Conservation (phyloP, 2,329 filamentous ascomycete species). For the Calonectria pteridis region DNA sequence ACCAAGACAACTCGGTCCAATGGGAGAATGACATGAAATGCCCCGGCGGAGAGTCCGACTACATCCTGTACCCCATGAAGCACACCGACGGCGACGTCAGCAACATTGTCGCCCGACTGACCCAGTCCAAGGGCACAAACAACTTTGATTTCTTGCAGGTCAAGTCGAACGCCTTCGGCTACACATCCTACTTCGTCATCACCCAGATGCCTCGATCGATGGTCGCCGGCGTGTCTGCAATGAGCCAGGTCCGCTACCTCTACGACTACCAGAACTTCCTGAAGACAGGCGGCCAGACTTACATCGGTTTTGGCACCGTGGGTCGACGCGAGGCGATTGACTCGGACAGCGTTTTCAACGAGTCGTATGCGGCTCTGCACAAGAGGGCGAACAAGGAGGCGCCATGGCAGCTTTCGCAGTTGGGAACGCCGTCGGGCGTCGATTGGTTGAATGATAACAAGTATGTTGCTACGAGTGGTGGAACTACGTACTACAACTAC, state of each 20-base stretch:
- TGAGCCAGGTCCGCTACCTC: slow-evolving; percentile 7
- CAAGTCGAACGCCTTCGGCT: not conserved
- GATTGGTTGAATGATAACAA: not conserved
- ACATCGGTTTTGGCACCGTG: not conserved
- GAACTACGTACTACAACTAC: not conserved
- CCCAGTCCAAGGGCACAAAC: not conserved
- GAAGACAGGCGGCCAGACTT: not conserved
- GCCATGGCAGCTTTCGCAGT: not conserved
- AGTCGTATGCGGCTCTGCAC: not conserved
- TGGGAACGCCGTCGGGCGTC: not conserved
- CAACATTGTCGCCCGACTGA: not conserved
- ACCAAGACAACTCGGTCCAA: not conserved
- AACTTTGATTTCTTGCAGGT: not conserved
- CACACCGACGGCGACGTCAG: not conserved
- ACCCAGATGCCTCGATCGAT: not conserved
- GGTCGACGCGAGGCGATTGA: not conserved
- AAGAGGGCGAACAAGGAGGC: not conserved
- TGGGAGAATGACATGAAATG: slow-evolving; percentile 10
- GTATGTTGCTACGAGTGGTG: not conserved
- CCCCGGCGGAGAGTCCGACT: slow-evolving; percentile 3
- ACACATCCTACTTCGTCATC: slow-evolving; percentile 2
- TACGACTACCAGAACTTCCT: slow-evolving; percentile 15
- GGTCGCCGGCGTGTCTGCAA: not conserved
- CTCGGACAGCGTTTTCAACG: not conserved
- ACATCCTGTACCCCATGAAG: not conserved